A percentile compares a stretch with the other conserved stretches of the same genome.
Evolutionary conservation across 345 rosid species (phyloP).

Genomic region (Eucalyptus curtisii): DNA sequence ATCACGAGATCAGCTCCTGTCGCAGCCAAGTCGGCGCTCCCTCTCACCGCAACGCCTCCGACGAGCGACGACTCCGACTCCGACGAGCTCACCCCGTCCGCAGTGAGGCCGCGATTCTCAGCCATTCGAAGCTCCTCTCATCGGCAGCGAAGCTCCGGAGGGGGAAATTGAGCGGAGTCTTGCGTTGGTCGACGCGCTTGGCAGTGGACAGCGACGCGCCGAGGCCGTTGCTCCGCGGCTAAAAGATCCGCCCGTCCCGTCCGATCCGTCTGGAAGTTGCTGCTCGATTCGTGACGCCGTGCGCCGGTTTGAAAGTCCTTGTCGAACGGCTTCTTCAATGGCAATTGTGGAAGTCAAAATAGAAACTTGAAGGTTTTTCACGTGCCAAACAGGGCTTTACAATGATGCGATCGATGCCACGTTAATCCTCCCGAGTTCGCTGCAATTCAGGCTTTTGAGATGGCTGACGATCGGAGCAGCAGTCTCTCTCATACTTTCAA

Average conservation of each 20-base stretch:
- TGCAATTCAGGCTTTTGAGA: not conserved
- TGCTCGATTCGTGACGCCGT: not conserved
- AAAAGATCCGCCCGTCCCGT: not conserved
- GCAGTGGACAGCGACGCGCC: not conserved
- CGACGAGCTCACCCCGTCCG: not conserved
- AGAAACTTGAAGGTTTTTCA: not conserved
- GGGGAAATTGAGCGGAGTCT: not conserved
- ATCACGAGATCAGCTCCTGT: not conserved
- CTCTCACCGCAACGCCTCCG: not conserved
- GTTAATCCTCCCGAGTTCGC: not conserved
- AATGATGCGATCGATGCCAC: not conserved
- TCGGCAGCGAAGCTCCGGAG: not conserved
- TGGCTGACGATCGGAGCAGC: not conserved
- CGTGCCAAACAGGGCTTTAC: not conserved
- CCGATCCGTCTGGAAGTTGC: not conserved
- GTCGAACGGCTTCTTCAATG: not conserved
- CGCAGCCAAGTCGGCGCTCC: not conserved
- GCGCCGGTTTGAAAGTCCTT: not conserved
- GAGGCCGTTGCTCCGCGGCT: not conserved
- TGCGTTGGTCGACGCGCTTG: not conserved
- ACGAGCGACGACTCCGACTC: not conserved
- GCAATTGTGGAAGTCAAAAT: not conserved
- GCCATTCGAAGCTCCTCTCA: not conserved
- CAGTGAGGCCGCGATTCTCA: not conserved
- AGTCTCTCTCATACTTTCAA: slow-evolving; percentile 60